phyloP scores from a whole-genome alignment of 768 basidiomycete species.

The Xerocomellus amylosporus region DNA sequence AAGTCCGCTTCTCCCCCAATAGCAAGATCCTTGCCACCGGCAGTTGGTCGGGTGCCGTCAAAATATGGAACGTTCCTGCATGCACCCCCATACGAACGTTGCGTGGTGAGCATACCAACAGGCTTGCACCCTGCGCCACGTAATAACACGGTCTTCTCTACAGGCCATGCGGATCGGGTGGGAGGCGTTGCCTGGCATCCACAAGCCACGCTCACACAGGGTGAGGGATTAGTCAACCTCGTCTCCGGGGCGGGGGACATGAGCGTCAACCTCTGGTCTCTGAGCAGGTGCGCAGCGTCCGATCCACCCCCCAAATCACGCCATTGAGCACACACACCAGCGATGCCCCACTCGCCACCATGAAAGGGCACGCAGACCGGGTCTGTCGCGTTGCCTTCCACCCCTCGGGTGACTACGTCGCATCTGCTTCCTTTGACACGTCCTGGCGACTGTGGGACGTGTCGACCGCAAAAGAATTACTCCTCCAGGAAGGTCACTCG shows the following conservation, averaged over 20 bases:
- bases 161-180: constrained; percentile 86
- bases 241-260: constrained; percentile 91
- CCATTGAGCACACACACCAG: constrained; percentile 38
- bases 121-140: not conserved
- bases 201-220: constrained; percentile 73
- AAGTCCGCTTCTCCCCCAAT: constrained; percentile 93
- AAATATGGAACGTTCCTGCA: constrained; percentile 92
- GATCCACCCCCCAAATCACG: not conserved
- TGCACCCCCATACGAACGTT: constrained; percentile 77
- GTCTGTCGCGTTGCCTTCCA: constrained; percentile 96
- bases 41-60: constrained; percentile 94
- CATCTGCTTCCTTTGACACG: constrained; percentile 94
- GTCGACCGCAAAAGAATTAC: constrained; percentile 70
- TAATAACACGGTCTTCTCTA: constrained; percentile 7
- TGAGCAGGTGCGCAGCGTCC: constrained; percentile 58
- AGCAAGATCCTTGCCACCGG: constrained; percentile 85
- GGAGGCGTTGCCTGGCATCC: constrained; percentile 99
- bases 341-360: constrained; percentile 78
- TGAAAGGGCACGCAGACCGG: constrained; percentile 87
- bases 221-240: constrained; percentile 68
- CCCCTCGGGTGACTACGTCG: constrained; percentile 90
- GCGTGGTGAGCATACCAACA: constrained; percentile 50
- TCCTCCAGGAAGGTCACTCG: constrained; percentile 95
- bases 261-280: constrained; percentile 83
- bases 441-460: constrained; percentile 99